Percentiles rank a stretch among this genome's conserved stretches.
Conservation (phyloP, 2,329 filamentous ascomycete genomes). For the Epicoccum sorghinum region DNA sequence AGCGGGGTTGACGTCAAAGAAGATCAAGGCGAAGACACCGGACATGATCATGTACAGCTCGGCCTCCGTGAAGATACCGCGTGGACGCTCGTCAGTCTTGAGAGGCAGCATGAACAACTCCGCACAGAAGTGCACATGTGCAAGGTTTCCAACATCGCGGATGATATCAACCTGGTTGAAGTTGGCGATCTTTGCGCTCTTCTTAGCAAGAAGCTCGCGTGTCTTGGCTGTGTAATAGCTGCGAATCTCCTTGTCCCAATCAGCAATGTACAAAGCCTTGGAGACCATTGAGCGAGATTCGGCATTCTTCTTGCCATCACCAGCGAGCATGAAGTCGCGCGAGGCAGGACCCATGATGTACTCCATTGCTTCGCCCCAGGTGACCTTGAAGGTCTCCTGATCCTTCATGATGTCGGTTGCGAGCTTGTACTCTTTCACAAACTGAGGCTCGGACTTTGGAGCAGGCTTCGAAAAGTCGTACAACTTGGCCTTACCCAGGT, state of each 20-base stretch:
- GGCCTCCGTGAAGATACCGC: slow-evolving; percentile 59
- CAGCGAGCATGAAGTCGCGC: slow-evolving; percentile 62
- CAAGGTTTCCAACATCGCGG: slow-evolving; percentile 62
- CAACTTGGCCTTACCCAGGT: slow-evolving; percentile 68
- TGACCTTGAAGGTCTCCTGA: slow-evolving; percentile 66
- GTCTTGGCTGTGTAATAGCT: slow-evolving; percentile 71
- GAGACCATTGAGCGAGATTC: slow-evolving; percentile 47
- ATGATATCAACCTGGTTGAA: slow-evolving; percentile 73
- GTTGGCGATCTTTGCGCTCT: slow-evolving; percentile 68
- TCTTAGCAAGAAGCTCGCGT: slow-evolving; percentile 65
- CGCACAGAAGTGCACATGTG: slow-evolving; percentile 61
- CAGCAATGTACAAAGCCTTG: slow-evolving; percentile 64
- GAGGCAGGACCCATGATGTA: slow-evolving; percentile 65
- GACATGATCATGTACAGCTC: slow-evolving; percentile 62
- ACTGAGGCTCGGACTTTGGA: slow-evolving; percentile 51
- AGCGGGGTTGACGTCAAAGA: slow-evolving; percentile 61
- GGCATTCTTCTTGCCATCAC: slow-evolving; percentile 41
- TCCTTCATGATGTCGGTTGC: slow-evolving; percentile 68
- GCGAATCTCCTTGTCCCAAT: slow-evolving; percentile 69
- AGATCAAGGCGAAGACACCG: slow-evolving; percentile 59
- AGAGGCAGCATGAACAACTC: slow-evolving; percentile 62
- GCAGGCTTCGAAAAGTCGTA: slow-evolving; percentile 73
- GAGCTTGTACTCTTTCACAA: slow-evolving; percentile 66
- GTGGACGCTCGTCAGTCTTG: slow-evolving; percentile 58
- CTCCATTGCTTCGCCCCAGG: slow-evolving; percentile 69